phyloP scores from a whole-genome alignment of 2,329 filamentous ascomycete genomes.

The Rutstroemia sp. region DNA sequence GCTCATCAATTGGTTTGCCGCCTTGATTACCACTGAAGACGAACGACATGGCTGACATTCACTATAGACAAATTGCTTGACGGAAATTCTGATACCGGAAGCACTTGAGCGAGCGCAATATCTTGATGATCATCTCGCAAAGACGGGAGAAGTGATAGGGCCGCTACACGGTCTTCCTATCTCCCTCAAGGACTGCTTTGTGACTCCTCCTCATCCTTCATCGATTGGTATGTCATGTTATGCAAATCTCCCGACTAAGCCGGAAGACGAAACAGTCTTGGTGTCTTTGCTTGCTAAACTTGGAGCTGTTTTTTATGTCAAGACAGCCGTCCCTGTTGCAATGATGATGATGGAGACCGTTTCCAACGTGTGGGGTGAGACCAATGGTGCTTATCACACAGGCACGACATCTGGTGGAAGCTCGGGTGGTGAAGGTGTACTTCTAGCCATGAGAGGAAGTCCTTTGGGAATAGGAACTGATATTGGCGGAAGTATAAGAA shows the following conservation, averaged over 20 bases:
- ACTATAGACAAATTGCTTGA: slow-evolving; percentile 50
- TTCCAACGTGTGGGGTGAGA: slow-evolving; percentile 13
- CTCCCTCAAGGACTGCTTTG: slow-evolving; percentile 35
- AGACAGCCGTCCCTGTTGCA: slow-evolving; percentile 70
- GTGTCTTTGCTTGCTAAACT: slow-evolving; percentile 33
- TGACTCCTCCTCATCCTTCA: slow-evolving; percentile 29
- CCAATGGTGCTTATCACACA: slow-evolving; percentile 30
- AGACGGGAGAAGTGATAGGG: slow-evolving; percentile 31
- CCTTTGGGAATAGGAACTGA: slow-evolving; percentile 10
- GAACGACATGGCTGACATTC: neutral
- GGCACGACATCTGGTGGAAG: slow-evolving; percentile 24
- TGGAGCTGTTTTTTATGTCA: slow-evolving; percentile 71
- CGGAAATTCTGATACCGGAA: slow-evolving; percentile 47
- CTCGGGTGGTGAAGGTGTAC: slow-evolving; percentile 17
- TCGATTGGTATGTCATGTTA: slow-evolving; percentile 32
- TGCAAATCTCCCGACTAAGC: slow-evolving; percentile 27
- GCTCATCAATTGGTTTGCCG: slow-evolving; percentile 38
- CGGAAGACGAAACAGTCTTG: slow-evolving; percentile 27
- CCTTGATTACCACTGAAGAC: too few relatives aligned
- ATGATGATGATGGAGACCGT: slow-evolving; percentile 28
- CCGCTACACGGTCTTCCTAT: slow-evolving; percentile 36
- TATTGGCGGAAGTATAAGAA: slow-evolving; percentile 31
- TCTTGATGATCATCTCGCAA: slow-evolving; percentile 42
- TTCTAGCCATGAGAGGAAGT: slow-evolving; percentile 10
- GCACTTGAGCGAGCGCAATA: slow-evolving; percentile 43